phyloP scores from a whole-genome alignment of 192 early-diverging fungal species.

The Dimargaris cristalligena region DNA sequence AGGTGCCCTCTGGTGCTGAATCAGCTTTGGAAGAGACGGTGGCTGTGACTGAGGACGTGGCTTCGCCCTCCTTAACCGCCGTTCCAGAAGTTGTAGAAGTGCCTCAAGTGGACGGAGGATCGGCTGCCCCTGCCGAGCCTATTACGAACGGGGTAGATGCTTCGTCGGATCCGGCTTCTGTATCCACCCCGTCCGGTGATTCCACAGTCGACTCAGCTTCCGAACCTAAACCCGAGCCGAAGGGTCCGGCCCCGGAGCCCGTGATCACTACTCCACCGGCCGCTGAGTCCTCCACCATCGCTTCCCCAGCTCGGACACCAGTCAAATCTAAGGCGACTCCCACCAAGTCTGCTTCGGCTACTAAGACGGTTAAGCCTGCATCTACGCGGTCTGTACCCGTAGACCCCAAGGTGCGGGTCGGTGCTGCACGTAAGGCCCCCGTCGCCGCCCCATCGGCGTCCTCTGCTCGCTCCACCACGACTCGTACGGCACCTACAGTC shows the following conservation, averaged over 20 bases:
- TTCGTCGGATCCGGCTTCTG: neutral
- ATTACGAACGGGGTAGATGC: neutral
- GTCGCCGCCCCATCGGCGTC: neutral
- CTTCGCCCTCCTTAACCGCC: no score
- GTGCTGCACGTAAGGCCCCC: neutral
- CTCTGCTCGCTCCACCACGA: neutral
- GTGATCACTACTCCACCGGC: neutral
- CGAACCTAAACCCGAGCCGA: neutral
- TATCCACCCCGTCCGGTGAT: neutral
- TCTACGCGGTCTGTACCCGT: neutral
- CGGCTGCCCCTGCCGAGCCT: no score
- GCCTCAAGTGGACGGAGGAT: no score
- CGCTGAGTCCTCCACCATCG: no score
- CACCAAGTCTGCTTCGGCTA: neutral
- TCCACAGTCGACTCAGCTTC: neutral
- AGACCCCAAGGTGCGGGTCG: neutral
- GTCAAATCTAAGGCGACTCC: neutral
- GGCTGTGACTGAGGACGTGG: no score
- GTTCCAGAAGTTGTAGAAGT: no score
- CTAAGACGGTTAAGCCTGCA: neutral
- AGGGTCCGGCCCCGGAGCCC: neutral
- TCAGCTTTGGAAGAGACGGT: no score
- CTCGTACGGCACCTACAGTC: neutral
- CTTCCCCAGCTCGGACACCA: no score
- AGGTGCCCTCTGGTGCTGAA: no score